Conservation (phyloP, 345 rosid species). For the Ceriops tagal region DNA sequence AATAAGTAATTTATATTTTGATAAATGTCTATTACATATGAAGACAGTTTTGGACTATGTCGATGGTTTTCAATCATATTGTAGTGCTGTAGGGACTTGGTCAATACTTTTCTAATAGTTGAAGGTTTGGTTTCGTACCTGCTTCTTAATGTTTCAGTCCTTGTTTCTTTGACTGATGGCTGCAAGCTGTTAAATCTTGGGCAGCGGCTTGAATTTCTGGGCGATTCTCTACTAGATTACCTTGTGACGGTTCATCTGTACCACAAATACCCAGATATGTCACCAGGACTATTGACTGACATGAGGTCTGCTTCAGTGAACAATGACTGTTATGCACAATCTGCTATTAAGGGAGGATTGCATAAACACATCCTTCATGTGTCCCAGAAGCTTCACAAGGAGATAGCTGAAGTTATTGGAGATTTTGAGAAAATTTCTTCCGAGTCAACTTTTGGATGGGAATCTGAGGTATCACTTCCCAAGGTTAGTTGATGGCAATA, state of each 20-base stretch:
- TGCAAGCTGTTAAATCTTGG: constrained; percentile 1
- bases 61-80: too few species aligned
- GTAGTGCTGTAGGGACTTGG: too few species aligned
- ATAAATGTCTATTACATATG: too few species aligned
- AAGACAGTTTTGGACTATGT: too few species aligned
- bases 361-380: constrained; percentile 69
- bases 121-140: neutral
- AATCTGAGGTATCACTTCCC: constrained; percentile 66
- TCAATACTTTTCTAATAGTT: neutral
- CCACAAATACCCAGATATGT: constrained; percentile 50
- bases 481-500: constrained; percentile 44
- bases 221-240: constrained; percentile 82
- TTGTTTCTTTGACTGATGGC: neutral
- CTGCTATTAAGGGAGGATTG: constrained; percentile 51
- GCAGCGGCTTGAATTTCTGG: constrained; percentile 94
- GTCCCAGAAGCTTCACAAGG: constrained; percentile 59
- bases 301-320: constrained; percentile 95
- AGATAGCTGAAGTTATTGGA: constrained; percentile 34
- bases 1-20: too few species aligned
- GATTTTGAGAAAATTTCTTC: constrained; percentile 30
- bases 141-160: neutral
- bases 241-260: constrained; percentile 59
- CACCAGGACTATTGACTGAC: constrained; percentile 82
- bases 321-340: constrained; percentile 73
- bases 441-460: constrained; percentile 68